phyloP scores from a whole-genome alignment of 2,329 filamentous ascomycete genomes.

The Catunica adiposa region DNA sequence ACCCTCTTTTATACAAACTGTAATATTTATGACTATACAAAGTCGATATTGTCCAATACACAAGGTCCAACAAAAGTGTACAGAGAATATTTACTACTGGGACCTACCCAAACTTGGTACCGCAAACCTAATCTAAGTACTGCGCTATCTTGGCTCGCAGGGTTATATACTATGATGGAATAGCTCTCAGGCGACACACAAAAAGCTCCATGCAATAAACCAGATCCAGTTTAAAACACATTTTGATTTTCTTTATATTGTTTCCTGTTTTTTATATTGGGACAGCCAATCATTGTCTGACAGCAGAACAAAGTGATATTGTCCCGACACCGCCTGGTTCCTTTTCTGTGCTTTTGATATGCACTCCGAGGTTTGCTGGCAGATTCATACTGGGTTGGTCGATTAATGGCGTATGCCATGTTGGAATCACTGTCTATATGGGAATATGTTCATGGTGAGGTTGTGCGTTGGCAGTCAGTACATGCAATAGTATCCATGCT shows the following conservation, averaged over 20 bases:
- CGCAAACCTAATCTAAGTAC: no score
- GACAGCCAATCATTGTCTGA: not conserved
- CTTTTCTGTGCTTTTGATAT: not conserved
- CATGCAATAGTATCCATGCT: no score
- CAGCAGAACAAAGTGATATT: not conserved
- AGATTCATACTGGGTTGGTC: not conserved
- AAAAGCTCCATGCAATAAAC: no score
- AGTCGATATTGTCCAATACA: not conserved
- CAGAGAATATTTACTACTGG: no score
- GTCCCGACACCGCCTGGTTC: not conserved
- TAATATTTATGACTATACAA: not conserved
- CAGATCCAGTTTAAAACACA: no score
- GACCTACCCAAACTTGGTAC: no score
- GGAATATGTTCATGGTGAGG: no score
- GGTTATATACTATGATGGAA: no score
- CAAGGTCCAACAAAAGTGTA: not conserved
- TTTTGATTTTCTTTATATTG: not conserved
- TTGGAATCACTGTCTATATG: no score
- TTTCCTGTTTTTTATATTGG: not conserved
- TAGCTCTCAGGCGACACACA: no score
- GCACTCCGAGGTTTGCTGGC: not conserved
- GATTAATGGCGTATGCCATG: not conserved
- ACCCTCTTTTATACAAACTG: not conserved
- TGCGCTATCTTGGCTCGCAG: no score
- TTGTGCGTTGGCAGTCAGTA: no score